These are phyloP conservation scores for Oryza officinalis DNA, from an alignment of 176 grass and related monocot genomes.

Conservation along the genomic window DNA sequence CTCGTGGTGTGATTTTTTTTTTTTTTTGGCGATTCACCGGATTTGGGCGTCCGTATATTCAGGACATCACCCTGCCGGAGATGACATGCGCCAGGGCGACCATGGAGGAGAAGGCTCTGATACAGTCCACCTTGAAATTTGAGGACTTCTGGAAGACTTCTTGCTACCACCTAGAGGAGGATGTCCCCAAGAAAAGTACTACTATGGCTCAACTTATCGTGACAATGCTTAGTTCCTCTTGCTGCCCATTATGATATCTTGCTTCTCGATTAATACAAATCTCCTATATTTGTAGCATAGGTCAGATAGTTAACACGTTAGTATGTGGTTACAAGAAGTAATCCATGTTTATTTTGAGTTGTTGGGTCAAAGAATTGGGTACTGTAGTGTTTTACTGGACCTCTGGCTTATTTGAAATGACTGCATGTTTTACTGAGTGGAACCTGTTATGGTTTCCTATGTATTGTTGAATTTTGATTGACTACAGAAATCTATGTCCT, in stretches of 20 bases:
- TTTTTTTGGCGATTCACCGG: background rate
- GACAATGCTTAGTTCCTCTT: background rate
- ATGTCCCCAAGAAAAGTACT: slow-evolving; percentile 52
- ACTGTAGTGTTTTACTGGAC: background rate
- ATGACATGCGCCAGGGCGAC: slow-evolving; percentile 29
- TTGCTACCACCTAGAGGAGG: slow-evolving; percentile 53
- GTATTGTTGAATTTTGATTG: background rate
- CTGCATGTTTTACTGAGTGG: background rate
- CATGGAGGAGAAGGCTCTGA: slow-evolving; percentile 35
- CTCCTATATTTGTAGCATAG: background rate
- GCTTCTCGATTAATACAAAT: slow-evolving; percentile 4
- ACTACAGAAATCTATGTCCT: background rate
- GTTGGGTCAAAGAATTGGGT: background rate
- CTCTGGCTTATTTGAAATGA: background rate
- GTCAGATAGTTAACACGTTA: background rate
- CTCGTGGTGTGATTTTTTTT: too few relatives aligned
- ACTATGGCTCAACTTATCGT: background rate
- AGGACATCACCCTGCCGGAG: slow-evolving; percentile 43
- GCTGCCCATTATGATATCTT: background rate
- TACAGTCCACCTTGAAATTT: slow-evolving; percentile 13
- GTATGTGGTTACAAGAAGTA: background rate
- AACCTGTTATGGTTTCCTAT: background rate
- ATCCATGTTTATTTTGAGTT: slow-evolving; percentile 15
- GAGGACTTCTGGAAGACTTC: slow-evolving; percentile 61
- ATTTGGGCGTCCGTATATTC: background rate